Percentiles rank a stretch among this genome's conserved stretches.
phyloP scores from a whole-genome alignment of 192 early-diverging fungal genomes.

The Spizellomyces sp. region DNA sequence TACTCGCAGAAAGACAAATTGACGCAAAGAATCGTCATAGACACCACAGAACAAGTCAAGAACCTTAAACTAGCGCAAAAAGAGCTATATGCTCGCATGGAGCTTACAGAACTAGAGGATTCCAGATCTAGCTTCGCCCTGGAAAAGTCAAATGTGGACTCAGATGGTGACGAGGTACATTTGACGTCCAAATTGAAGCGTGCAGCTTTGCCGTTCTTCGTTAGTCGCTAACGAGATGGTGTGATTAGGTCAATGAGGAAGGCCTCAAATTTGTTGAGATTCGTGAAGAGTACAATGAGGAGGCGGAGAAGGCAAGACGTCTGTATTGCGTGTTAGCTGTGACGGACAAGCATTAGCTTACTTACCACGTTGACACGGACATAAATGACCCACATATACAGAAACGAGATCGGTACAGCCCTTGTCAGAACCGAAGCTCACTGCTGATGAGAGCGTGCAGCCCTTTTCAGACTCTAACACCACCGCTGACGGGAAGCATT shows the following conservation, averaged over 20 bases:
- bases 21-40: constrained; percentile 28
- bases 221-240: no score
- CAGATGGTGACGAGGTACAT: constrained; percentile 44
- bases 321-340: constrained; percentile 1
- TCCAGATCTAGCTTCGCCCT: background rate
- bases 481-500: background rate
- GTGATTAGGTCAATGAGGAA: constrained; percentile 71
- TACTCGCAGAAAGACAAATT: no score
- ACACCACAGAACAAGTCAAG: constrained; percentile 52
- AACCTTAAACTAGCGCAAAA: no score
- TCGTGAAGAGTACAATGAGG: constrained; percentile 61
- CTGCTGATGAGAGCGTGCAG: background rate
- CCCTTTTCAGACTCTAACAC: background rate
- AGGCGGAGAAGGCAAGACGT: constrained; percentile 31
- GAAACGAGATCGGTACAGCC: no score
- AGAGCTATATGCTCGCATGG: background rate
- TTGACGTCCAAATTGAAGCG: background rate
- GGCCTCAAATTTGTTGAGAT: constrained; percentile 78
- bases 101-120: background rate
- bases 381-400: no score
- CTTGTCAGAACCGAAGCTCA: no score
- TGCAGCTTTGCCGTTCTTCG: constrained; percentile 26
- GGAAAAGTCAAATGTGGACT: constrained; percentile 28
- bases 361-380: no score
- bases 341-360: background rate